phyloP scores from a whole-genome alignment of 2,329 filamentous ascomycete genomes.

The Calonectria leucothoes region DNA sequence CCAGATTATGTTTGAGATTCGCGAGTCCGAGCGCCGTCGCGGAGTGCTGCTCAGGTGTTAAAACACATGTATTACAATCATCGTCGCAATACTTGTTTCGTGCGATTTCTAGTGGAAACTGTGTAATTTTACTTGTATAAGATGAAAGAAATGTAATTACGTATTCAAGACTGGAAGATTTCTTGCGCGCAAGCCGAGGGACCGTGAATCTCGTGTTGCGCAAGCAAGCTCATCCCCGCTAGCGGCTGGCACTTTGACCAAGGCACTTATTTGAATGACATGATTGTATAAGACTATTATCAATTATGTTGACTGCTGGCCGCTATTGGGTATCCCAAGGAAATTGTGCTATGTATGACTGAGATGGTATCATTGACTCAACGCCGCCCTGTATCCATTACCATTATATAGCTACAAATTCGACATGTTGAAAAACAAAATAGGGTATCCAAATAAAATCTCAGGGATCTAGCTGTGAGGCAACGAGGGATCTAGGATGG shows the following conservation, averaged over 20 bases:
- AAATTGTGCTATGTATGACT: slow-evolving; percentile 21
- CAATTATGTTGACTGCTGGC: not conserved
- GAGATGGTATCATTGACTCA: slow-evolving; percentile 7
- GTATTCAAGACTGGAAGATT: slow-evolving; percentile 18
- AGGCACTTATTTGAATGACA: too few relatives aligned
- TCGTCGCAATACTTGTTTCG: not conserved
- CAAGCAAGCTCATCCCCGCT: not conserved
- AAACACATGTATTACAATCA: not conserved
- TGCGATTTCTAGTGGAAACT: not conserved
- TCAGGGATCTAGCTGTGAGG: not conserved
- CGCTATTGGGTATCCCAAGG: slow-evolving; percentile 8
- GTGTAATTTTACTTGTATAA: slow-evolving; percentile 31
- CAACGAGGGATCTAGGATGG: not conserved
- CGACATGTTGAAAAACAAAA: not conserved
- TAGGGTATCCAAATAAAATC: not conserved
- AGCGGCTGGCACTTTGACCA: not conserved
- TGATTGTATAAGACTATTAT: not conserved
- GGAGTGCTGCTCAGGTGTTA: slow-evolving; percentile 89
- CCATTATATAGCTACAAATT: not conserved
- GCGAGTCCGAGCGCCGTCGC: slow-evolving; percentile 84
- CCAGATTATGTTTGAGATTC: slow-evolving; percentile 96
- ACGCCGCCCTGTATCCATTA: slow-evolving; percentile 20
- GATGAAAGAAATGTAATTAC: slow-evolving; percentile 2
- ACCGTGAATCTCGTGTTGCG: not conserved
- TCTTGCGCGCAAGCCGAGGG: too few relatives aligned